Base-by-base conservation (phyloP, 2,329 filamentous ascomycete genomes). In the Cladosporium halotolerans region DNA sequence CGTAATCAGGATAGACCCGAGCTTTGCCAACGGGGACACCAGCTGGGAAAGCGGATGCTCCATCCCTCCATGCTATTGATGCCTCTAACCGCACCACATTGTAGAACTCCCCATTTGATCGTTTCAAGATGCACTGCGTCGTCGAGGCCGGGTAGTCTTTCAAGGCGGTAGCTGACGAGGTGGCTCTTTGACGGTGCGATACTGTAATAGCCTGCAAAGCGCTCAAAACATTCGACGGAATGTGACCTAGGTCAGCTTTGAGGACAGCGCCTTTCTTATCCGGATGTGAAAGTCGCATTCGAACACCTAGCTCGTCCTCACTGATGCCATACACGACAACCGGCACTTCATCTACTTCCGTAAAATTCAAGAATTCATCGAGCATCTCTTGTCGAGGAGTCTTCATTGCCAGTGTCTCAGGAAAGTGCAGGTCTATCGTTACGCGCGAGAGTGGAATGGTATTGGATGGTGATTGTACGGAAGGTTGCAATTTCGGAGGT, bases 401-500 rank as follows among this genome's bases (percentile, higher is more conserved):
- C 19, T 54, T 52, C 2, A 52, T 41, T 2, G 52, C 42, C 6
- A 57, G 41, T 4, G 61, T 59, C 18, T 62, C 57, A 6, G 59
- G 58, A 32, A 67, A 67, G 28, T 61, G 53, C 2, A 68, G 55
- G 33, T 68, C 64, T 57, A 67, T 57, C 4, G 56, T 40, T 11
- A 63, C 59, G 40, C 59, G 53, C 19, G 58, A 56, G n/a, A 68
- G 54, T 16, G 59, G 58, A 14, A 67, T 65, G 16, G 10, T 50
- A 3, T 32, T 16, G 9, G 43, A 8, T 3, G 34, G n/a, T 9
- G 38, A 16, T n/a, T 54, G 52, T 11, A 33, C 16, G 4, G 31
- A 8, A 14, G 18, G 31, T 18, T 33, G 31, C 34, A 18, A n/a
- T 11, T 51, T 44, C 13, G 13, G 13, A n/a, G 48, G 9, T 13